Conservation (phyloP, 495 filamentous ascomycete species). For the Penicillium simplicissimum region DNA sequence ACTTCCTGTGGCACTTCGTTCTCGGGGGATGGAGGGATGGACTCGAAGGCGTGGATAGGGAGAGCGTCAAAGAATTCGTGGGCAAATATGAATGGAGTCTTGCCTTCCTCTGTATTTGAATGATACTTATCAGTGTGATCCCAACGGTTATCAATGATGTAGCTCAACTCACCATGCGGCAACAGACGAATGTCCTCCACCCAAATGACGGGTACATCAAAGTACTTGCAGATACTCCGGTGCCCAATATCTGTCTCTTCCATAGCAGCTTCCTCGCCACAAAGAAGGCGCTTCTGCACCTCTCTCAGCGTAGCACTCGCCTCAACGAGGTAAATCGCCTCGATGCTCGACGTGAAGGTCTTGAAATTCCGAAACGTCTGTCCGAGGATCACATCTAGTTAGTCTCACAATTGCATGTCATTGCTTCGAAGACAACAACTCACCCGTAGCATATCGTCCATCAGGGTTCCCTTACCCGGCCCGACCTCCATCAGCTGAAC, state of each 20-base stretch:
- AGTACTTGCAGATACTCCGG: conserved; percentile 74
- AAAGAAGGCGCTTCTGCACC: conserved; percentile 80
- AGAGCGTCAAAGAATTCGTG: conserved; percentile 99
- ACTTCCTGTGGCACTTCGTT: conserved; percentile 31
- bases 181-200: conserved; percentile 84
- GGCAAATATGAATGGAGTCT: conserved; percentile 88
- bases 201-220: conserved; percentile 75
- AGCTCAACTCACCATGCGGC: conserved; percentile 58
- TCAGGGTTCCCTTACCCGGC: conserved; percentile 90
- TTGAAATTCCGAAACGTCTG: conserved; percentile 86
- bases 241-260: conserved; percentile 74
- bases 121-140: background rate
- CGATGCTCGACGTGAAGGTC: conserved; percentile 70
- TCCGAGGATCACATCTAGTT: conserved; percentile 4
- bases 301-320: conserved; percentile 73
- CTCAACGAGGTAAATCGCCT: conserved; percentile 88
- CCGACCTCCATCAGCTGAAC: conserved; percentile 92
- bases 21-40: conserved; percentile 49
- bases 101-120: conserved; percentile 44
- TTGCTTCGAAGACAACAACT: conserved; percentile 22
- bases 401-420: background rate
- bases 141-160: background rate
- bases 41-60: conserved; percentile 93
- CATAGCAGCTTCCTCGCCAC: conserved; percentile 67
- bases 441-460: conserved; percentile 94